phyloP scores from a whole-genome alignment of 306 rosid genomes.

The Acmispon strigosus region DNA sequence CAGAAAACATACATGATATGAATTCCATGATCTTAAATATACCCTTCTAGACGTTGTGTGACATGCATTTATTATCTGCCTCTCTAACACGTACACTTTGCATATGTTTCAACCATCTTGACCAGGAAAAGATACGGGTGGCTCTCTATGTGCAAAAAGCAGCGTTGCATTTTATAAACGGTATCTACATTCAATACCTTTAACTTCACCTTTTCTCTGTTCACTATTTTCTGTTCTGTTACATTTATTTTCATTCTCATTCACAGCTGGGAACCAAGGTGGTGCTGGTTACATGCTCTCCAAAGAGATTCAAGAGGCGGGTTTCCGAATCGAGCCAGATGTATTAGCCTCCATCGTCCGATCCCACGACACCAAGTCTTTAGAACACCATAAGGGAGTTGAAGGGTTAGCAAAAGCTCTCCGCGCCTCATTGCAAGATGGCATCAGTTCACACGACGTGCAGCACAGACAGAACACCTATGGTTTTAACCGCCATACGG shows the following conservation, averaged over 20 bases:
- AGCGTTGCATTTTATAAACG: slow-evolving; percentile 67
- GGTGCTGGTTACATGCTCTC: slow-evolving; percentile 28
- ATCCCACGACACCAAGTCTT: slow-evolving; percentile 47
- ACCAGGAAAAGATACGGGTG: slow-evolving; percentile 68
- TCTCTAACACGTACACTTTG: background rate
- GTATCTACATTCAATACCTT: slow-evolving; percentile 27
- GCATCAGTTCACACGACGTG: slow-evolving; percentile 39
- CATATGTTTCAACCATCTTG: slow-evolving; percentile 22
- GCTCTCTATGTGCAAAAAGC: slow-evolving; percentile 76
- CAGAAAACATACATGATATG: too few relatives aligned
- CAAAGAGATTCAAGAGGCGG: slow-evolving; percentile 49
- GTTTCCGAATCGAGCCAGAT: slow-evolving; percentile 58
- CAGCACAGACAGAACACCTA: slow-evolving; percentile 43
- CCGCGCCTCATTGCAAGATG: slow-evolving; percentile 42
- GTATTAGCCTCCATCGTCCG: slow-evolving; percentile 56
- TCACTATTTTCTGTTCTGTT: background rate
- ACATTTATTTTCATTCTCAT: background rate
- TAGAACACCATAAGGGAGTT: slow-evolving; percentile 45
- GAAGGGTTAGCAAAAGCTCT: slow-evolving; percentile 54
- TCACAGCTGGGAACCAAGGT: slow-evolving; percentile 48
- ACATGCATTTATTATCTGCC: slow-evolving; percentile 9
- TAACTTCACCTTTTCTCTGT: background rate
- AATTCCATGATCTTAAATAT: too few relatives aligned
- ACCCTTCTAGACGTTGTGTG: slow-evolving; percentile 12
- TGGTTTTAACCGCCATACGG: slow-evolving; percentile 46